Evolutionary conservation across 2,329 filamentous ascomycete species (phyloP), one percentile per base, ranked within the genome.

Genomic region (Scytalidium lignicola): DNA sequence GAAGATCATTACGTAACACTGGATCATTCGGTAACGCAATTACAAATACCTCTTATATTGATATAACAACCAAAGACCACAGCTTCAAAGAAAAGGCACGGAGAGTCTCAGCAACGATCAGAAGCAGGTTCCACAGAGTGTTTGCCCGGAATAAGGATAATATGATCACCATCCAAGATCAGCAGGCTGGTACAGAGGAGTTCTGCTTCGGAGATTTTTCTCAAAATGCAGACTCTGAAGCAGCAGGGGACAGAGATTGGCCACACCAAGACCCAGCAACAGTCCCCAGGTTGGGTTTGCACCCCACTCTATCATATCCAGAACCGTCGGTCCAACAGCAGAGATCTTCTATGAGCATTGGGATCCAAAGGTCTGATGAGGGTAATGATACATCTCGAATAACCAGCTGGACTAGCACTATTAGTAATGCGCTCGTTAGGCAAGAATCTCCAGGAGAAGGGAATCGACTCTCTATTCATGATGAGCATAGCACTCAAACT

Each of bases 341-440:
- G 41, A 70, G 67, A 45, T 82, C 79, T 7, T 73, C 74, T 29
- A 70, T 75, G 51, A 82, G 74, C 51, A 55, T 76, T 2, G 57
- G 55, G 19, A 73, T n/a, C n/a, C n/a, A n/a, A n/a, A n/a, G n/a
- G n/a, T n/a, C 67, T 47, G 69, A 71, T 5, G 65, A 64, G 39
- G 66, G 56, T 41, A 75, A 79, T 37, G 75, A 80, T 18, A 78
- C 71, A 55, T 86, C 82, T n/a, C 70, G 85, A 19, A 79, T 88
- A 45, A 88, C 85, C 2, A 90, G 85, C 63, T 89, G 86, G 86
- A 78, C 78, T 3, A 80, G 82, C 52, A 86, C 85, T 0, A 79
- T 78, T 1, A 75, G 75, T 49, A 81, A 78, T 2, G 74, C 78
- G 2, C 66, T 74, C 5, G 79, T 63, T 51, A 74, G 69, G 51